Base-by-base conservation (phyloP, 495 filamentous ascomycete genomes). In the Lasiosphaeria hispida region DNA sequence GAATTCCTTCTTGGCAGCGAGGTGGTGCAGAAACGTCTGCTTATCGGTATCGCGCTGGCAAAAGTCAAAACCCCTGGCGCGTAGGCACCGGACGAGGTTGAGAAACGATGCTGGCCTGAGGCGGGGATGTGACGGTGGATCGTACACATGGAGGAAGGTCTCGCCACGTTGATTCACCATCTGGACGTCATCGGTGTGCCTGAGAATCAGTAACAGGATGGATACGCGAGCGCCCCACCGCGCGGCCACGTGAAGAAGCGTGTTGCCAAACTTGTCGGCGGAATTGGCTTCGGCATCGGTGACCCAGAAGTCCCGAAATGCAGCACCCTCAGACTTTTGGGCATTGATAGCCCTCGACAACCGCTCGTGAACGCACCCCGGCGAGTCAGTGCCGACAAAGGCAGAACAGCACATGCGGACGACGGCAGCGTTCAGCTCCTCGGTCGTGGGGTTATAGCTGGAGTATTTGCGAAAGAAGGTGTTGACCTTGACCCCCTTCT, bases 151-250 rank as follows among this genome's bases (percentile, higher is more conserved):
- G 13, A 71, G 62, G 30, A 71, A 71, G 1, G 68, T 71, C 53
- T 71, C 68, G 19, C 64, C 66, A 23, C 66, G 67, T n/a, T 69
- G 55, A 60, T 71, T 71, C 18, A 66, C 55, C 38, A 60, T 48
- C 39, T 65, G 64, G 4, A 69, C 45, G n/a, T 71, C 68, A 38
- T 65, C 60, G 1, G 64, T 67, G 56, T 63, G 66, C n/a, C 62
- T 51, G n/a, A 69, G 55, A 23, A 71, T 63, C 41, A 69, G 53
- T 40, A 69, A 23, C 30, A 71, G 54, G 13, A 71, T 54, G 0
- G 66, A 69, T 1, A 71, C 62, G 23, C 68, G 66, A 15, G 68
- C 68, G 35, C 68, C 68, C 68, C 68, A 71, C 8, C 68, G 44
- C 7, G 68, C 68, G 8, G 68, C 68, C 7, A 68, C 64, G 39